Base-by-base conservation (phyloP, 305 asterid genomes). In the Salvia sclarea region DNA sequence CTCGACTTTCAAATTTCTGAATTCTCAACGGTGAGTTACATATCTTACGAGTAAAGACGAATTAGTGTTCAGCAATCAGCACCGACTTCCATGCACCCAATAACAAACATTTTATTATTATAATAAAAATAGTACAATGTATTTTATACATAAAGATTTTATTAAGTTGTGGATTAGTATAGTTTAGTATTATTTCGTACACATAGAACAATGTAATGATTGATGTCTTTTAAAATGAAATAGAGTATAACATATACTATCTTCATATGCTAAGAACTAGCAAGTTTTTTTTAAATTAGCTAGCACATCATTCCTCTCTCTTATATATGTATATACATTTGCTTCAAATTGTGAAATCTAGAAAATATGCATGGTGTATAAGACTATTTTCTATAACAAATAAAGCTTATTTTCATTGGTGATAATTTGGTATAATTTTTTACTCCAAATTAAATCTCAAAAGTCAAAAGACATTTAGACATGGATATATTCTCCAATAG, bases 51-150 rank as follows among this genome's bases (percentile, higher is more conserved):
- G 68, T 60, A 68, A 68, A 65, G 85, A 78, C 88, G 83, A 80
- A 80, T 71, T 83, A 78, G 84, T 67, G 76, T 83, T 80, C 85
- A 78, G 75, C 79, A 75, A 80, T 80, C 85, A 78, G 75, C 79
- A 75, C 52, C 70, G 47, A 52, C 76, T 68, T 43, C 63, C 37
- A 72, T 54, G 72, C 67, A 54, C 43, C 48, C 76, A 72, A 68
- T 60, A 64, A 64, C 68, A 50, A 56, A 68, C 45, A 60, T 22
- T 62, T 44, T 52, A 41, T 6, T 61, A 60, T 54, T 38, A 25
- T 38, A 24, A 9, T 21, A 18, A n/a, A n/a, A n/a, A 25, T 24
- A n/a, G 30, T 64, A 28, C 53, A 18, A n/a, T 20, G 44, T 20
- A 57, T 7, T 49, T 20, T 33, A 31, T 8, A n/a, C 4, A 25